phyloP scores from a whole-genome alignment of 2,329 filamentous ascomycete species.

The Colletotrichum falcatum region DNA sequence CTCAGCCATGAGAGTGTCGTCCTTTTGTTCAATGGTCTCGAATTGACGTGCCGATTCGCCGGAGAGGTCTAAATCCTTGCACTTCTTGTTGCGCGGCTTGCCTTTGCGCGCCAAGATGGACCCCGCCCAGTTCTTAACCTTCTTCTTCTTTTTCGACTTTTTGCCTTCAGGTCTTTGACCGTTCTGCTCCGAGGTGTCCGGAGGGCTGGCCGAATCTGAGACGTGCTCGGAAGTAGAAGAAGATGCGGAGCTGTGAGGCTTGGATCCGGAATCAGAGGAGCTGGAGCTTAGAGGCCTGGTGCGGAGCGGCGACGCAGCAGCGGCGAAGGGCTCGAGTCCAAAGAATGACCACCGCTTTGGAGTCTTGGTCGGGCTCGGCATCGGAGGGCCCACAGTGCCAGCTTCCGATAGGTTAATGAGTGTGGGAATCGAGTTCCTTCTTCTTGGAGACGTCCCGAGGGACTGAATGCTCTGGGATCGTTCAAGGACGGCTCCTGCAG shows the following conservation, averaged over 20 bases:
- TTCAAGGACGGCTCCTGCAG: slow-evolving; percentile 77
- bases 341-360: slow-evolving; percentile 73
- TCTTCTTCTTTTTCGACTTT: slow-evolving; percentile 72
- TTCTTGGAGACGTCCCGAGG: slow-evolving; percentile 55
- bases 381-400: slow-evolving; percentile 49
- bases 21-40: slow-evolving; percentile 35
- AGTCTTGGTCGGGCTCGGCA: slow-evolving; percentile 63
- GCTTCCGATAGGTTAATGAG: slow-evolving; percentile 58
- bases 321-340: slow-evolving; percentile 66
- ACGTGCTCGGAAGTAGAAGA: slow-evolving; percentile 54
- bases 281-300: slow-evolving; percentile 60
- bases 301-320: slow-evolving; percentile 60
- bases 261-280: slow-evolving; percentile 55
- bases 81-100: slow-evolving; percentile 59
- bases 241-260: slow-evolving; percentile 39
- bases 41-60: slow-evolving; percentile 6
- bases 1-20: slow-evolving; percentile 45
- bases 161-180: slow-evolving; percentile 48
- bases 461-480: slow-evolving; percentile 55
- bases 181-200: slow-evolving; percentile 44
- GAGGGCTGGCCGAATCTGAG: slow-evolving; percentile 44
- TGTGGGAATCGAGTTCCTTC: slow-evolving; percentile 71
- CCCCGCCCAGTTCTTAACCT: slow-evolving; percentile 80
- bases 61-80: slow-evolving; percentile 36
- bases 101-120: slow-evolving; percentile 74